Evolutionary conservation across 495 filamentous ascomycete species (phyloP), one percentile per base, ranked within the genome.

Genomic region (Hapsidospora chrysogenum): DNA sequence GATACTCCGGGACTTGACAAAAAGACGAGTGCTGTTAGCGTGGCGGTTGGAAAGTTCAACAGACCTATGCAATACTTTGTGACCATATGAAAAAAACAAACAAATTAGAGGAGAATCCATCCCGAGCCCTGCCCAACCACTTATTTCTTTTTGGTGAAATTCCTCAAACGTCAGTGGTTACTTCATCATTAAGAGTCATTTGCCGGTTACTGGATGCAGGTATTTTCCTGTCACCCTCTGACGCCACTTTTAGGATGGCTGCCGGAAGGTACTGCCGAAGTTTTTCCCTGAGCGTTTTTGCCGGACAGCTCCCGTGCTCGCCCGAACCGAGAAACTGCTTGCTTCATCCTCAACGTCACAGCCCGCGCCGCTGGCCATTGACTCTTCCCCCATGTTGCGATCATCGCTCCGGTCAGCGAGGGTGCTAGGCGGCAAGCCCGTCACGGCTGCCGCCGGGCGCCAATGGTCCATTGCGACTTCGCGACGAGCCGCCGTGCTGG

Each of bases 301-400:
- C 51, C 47, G 46, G 46, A 43, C 52, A 51, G 23, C 23, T 26
- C 23, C 23, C 23, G 23, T 33, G 6, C 6, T 19, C 23, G 17
- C 18, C 17, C 20, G 17, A 30, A 14, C 9, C n/a, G 20, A n/a
- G 19, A 27, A 36, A 19, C 27, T 36, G 21, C 25, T 19, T 19
- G 1, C 17, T 16, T 31, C 8, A 11, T n/a, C 18, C 4, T 30
- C n/a, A 31, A 18, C 31, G n/a, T 10, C 31, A 42, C 33, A 43
- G 44, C 47, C 40, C 31, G 11, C 34, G 51, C 40, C 47, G 47
- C 50, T 47, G 56, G 55, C 56, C 51, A 42, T 47, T 56, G 63
- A 6, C 23, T 11, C 56, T 70, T 64, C 64, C 64, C 62, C 61
- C 60, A 78, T 80, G 75, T 65, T 78, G 66, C 75, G 73, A 48